phyloP scores from a whole-genome alignment of 2,329 filamentous ascomycete species.

The Endoconidiophora polonica region DNA sequence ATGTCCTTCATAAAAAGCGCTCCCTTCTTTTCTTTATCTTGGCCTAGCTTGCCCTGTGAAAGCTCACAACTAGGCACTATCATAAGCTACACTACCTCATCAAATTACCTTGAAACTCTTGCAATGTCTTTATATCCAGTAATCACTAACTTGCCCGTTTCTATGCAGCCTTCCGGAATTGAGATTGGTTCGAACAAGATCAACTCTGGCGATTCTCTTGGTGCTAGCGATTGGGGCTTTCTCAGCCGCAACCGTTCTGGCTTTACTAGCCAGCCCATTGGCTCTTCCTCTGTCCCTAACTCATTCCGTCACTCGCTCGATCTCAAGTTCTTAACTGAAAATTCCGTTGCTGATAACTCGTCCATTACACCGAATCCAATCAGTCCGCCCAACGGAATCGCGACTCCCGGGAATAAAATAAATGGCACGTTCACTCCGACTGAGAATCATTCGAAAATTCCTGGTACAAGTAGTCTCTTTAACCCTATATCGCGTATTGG shows the following conservation, averaged over 20 bases:
- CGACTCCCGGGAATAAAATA: slow-evolving; percentile 7
- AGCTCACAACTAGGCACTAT: no score
- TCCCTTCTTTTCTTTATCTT: no score
- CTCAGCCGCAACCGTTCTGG: slow-evolving; percentile 5
- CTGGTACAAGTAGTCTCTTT: slow-evolving; percentile 2
- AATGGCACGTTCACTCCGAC: slow-evolving; percentile 3
- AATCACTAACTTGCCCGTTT: background rate
- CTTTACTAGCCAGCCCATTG: slow-evolving; percentile 8
- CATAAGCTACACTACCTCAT: no score
- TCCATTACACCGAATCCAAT: slow-evolving; percentile 7
- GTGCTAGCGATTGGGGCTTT: slow-evolving; percentile 21
- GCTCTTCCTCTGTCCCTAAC: slow-evolving; percentile 11
- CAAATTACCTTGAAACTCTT: no score
- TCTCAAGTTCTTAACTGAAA: slow-evolving; percentile 33
- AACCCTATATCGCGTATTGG: slow-evolving; percentile 10
- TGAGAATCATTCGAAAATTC: background rate
- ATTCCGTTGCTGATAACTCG: slow-evolving; percentile 13
- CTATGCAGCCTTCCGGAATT: slow-evolving; percentile 11
- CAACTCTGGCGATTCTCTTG: slow-evolving; percentile 19
- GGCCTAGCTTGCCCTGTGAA: no score
- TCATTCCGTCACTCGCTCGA: slow-evolving; percentile 42
- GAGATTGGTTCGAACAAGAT: slow-evolving; percentile 23
- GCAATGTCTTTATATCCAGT: background rate
- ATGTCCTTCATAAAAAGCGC: no score
- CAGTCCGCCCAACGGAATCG: slow-evolving; percentile 11